Evolutionary conservation across 805 yeast species (phyloP), one percentile per base, ranked within the genome.

Genomic region (Lachancea cidri): DNA sequence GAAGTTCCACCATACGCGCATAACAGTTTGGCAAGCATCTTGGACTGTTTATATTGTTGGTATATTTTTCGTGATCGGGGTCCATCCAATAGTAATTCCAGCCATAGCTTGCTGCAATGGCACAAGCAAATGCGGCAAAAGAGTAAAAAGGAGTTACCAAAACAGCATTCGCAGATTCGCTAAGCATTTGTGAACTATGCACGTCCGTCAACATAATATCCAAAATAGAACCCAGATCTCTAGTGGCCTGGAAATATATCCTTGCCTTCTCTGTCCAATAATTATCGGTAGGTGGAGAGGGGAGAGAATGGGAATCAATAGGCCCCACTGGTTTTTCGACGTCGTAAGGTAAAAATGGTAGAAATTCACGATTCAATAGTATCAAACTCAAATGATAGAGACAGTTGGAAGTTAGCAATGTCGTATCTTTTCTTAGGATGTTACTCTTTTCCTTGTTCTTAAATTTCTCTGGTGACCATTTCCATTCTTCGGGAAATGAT

Each of bases 61-160:
- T 31, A 25, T 38, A 38, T 20, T 19, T 20, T 13, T 20, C 44
- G 15, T 27, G 17, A 29, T 43, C 43, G 17, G 47, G 43, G 22
- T 43, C 44, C 47, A 43, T 43, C 39, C 34, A 43, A n/a, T 38
- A 34, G 31, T 39, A 43, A 17, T 36, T 31, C n/a, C 35, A n/a
- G n/a, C 47, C 47, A 24, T 43, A 43, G 27, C 20, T 36, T 7
- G 41, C 33, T 16, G 33, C 35, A 8, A 40, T 33, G 11, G 44
- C 44, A 29, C 44, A 36, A 15, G 39, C 38, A 29, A 43, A 43
- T 14, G 47, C 43, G 14, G 39, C 31, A 33, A 43, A 43, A 3
- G 41, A 36, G 18, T 31, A 40, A 33, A 40, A 43, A 7, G 43
- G 47, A 4, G 40, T 37, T 7, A 25, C 27, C 34, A 35, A 5